phyloP scores from a whole-genome alignment of 768 basidiomycete genomes.

The Mycena kentingensis region DNA sequence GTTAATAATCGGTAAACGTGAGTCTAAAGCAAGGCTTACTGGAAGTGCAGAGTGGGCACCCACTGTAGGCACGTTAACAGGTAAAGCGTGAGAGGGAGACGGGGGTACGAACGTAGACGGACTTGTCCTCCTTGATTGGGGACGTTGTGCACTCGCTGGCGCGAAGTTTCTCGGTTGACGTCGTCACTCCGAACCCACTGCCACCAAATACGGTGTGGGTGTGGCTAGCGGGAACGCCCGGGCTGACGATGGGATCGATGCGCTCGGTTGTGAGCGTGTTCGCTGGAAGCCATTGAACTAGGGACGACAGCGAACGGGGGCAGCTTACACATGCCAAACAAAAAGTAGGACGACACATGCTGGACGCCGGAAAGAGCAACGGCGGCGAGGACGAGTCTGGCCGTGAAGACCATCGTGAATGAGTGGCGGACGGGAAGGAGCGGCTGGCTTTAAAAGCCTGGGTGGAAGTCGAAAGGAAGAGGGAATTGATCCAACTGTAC shows the following conservation, averaged over 20 bases:
- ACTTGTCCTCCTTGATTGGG: slow-evolving; percentile 56
- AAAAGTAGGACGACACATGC: too few relatives aligned
- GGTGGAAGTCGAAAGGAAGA: slow-evolving; percentile 2
- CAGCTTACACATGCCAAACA: slow-evolving; percentile 17
- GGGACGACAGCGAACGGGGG: background rate
- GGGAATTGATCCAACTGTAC: background rate
- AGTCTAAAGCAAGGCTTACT: slow-evolving; percentile 33
- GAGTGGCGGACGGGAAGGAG: slow-evolving; percentile 12
- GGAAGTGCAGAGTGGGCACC: slow-evolving; percentile 49
- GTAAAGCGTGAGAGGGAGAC: background rate
- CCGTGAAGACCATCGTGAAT: slow-evolving; percentile 17
- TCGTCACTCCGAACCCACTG: slow-evolving; percentile 49
- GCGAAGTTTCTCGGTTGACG: slow-evolving; percentile 43
- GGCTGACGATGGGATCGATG: slow-evolving; percentile 51
- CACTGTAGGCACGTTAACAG: slow-evolving; percentile 3
- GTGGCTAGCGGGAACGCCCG: slow-evolving; percentile 48
- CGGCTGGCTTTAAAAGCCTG: slow-evolving; percentile 5
- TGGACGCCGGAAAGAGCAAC: slow-evolving; percentile 18
- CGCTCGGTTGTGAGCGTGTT: slow-evolving; percentile 50
- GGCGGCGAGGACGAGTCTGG: slow-evolving; percentile 21
- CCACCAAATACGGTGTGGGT: slow-evolving; percentile 55
- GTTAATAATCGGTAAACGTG: background rate
- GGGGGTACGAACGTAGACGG: slow-evolving; percentile 43
- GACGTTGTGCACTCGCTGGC: slow-evolving; percentile 54
- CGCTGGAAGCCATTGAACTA: too few relatives aligned